phyloP scores from a whole-genome alignment of 352 stramenopile genomes.

The Pythium phragmiticola region DNA sequence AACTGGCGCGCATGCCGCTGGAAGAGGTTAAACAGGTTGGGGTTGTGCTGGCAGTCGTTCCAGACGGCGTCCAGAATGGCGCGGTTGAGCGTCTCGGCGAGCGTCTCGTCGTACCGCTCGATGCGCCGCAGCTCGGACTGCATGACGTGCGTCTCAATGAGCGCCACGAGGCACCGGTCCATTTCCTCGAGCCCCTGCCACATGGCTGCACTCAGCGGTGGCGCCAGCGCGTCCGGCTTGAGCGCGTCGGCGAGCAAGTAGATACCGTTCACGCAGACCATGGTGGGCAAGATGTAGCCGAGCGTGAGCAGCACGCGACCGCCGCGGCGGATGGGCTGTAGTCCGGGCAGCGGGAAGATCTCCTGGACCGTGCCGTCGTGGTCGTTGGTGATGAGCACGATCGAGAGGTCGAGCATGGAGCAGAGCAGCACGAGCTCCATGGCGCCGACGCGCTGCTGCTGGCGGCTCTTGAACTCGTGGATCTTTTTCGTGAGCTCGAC shows the following conservation, averaged over 20 bases:
- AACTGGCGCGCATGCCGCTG: conserved; percentile 78
- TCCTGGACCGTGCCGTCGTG: conserved; percentile 64
- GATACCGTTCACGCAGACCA: conserved; percentile 64
- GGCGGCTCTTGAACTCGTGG: conserved; percentile 68
- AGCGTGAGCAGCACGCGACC: conserved; percentile 54
- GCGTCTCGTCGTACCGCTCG: conserved; percentile 52
- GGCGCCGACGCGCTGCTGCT: conserved; percentile 54
- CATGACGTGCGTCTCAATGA: conserved; percentile 51
- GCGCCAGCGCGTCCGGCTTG: background rate
- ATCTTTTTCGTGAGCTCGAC: conserved; percentile 80
- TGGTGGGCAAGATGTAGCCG: conserved; percentile 72
- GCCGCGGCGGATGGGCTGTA: conserved; percentile 54
- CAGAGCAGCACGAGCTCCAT: conserved; percentile 69
- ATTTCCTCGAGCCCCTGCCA: conserved; percentile 80
- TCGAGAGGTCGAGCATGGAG: conserved; percentile 74
- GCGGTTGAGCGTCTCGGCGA: conserved; percentile 67
- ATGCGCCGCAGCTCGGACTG: conserved; percentile 37
- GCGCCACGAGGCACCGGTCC: conserved; percentile 59
- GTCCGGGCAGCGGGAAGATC: conserved; percentile 49
- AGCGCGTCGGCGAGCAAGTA: conserved; percentile 53
- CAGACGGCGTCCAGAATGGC: conserved; percentile 80
- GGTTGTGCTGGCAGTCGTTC: conserved; percentile 85
- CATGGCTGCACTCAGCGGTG: conserved; percentile 33
- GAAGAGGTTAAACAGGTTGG: conserved; percentile 81
- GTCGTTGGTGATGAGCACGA: conserved; percentile 80